A percentile compares a stretch with the other conserved stretches of the same genome.
These are phyloP conservation scores for Arthrobotrys entomopaga DNA, from an alignment of 2,329 filamentous ascomycete species.

Conservation along the genomic window DNA sequence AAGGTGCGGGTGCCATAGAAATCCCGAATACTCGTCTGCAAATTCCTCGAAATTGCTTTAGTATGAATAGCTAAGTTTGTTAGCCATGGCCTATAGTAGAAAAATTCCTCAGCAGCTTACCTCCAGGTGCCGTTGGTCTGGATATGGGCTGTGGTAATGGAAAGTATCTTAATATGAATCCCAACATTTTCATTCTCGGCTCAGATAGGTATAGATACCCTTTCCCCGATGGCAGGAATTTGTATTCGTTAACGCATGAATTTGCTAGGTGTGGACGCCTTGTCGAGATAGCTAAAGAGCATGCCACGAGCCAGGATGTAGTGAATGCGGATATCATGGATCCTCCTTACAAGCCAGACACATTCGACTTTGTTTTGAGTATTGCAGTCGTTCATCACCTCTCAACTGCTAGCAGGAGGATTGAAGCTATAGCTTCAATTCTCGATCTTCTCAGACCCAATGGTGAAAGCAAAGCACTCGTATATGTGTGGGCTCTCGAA, in stretches of 20 bases:
- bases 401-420: conserved; percentile 77
- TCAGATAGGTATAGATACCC: conserved; percentile 77
- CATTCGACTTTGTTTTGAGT: conserved; percentile 89
- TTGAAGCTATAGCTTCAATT: conserved; percentile 77
- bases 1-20: conserved; percentile 61
- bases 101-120: conserved; percentile 74
- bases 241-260: conserved; percentile 1
- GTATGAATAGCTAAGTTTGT: conserved; percentile 62
- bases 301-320: conserved; percentile 68
- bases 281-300: conserved; percentile 68
- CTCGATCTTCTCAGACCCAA: conserved; percentile 71
- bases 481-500: conserved; percentile 97
- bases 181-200: conserved; percentile 79
- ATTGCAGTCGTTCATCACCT: conserved; percentile 96
- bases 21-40: too few relatives aligned
- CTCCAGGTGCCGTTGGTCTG: conserved; percentile 79
- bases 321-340: conserved; percentile 82
- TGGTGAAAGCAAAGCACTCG: conserved; percentile 68
- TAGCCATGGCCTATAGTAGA: conserved; percentile 92
- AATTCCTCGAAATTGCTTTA: too few relatives aligned
- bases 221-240: not conserved
- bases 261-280: conserved; percentile 69
- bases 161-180: conserved; percentile 88
- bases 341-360: conserved; percentile 76
- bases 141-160: conserved; percentile 97